Conservation (phyloP, 2,329 filamentous ascomycete species). For the Pseudohalonectria lignicola region DNA sequence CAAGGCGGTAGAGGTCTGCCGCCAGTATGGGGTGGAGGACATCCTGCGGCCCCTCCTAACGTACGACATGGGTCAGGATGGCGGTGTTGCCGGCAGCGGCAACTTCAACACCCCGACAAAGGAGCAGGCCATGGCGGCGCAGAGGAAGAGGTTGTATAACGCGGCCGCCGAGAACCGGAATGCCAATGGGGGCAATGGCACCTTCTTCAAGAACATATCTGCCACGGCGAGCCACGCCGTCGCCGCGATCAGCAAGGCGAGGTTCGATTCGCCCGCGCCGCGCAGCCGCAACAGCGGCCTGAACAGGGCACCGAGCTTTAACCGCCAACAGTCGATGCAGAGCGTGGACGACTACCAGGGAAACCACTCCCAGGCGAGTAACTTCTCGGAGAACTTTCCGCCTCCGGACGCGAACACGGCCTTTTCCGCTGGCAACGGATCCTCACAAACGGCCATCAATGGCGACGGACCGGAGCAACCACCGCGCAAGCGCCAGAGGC, state of each 20-base stretch:
- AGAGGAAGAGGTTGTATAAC: slow-evolving; percentile 86
- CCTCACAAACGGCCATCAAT: slow-evolving; percentile 28
- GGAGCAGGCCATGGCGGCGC: slow-evolving; percentile 95
- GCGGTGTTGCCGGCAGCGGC: slow-evolving; percentile 58
- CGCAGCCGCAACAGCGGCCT: slow-evolving; percentile 39
- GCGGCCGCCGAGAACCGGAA: slow-evolving; percentile 55
- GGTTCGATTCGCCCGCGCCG: slow-evolving; percentile 66
- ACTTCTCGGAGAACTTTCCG: slow-evolving; percentile 74
- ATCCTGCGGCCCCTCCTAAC: slow-evolving; percentile 63
- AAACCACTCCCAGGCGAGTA: slow-evolving; percentile 76
- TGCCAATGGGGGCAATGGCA: slow-evolving; percentile 58
- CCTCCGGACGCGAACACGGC: slow-evolving; percentile 65
- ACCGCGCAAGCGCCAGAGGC: slow-evolving; percentile 66
- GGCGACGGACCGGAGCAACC: slow-evolving; percentile 55
- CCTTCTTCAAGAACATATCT: slow-evolving; percentile 96
- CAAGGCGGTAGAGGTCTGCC: slow-evolving; percentile 83
- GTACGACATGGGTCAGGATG: slow-evolving; percentile 71
- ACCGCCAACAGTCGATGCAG: slow-evolving; percentile 61
- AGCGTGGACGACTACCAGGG: slow-evolving; percentile 42
- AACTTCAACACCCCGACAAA: slow-evolving; percentile 92
- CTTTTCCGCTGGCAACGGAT: slow-evolving; percentile 42
- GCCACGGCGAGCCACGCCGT: slow-evolving; percentile 86
- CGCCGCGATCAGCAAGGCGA: slow-evolving; percentile 90
- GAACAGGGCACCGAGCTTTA: slow-evolving; percentile 57
- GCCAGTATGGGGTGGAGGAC: slow-evolving; percentile 68